Percentiles rank a stretch among this genome's conserved stretches.
These are phyloP conservation scores for Sporormia fimetaria DNA, from an alignment of 495 filamentous ascomycete species.

Conservation along the genomic window DNA sequence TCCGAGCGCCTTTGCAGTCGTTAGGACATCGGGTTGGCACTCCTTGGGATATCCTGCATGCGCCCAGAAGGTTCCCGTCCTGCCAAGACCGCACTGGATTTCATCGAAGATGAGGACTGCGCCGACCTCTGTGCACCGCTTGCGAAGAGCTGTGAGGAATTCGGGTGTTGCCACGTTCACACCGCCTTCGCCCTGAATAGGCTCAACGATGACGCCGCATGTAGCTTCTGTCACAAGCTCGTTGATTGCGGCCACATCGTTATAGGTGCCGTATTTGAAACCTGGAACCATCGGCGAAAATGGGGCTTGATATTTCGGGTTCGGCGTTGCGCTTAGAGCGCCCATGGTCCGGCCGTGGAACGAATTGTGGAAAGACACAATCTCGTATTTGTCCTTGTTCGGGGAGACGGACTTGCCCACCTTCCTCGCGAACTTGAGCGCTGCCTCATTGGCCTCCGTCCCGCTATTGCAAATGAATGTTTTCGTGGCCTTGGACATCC, in stretches of 20 bases:
- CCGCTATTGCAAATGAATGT: slow-evolving; percentile 94
- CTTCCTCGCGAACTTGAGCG: slow-evolving; percentile 92
- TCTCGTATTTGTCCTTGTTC: slow-evolving; percentile 62
- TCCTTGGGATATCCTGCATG: slow-evolving; percentile 59
- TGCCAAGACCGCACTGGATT: slow-evolving; percentile 84
- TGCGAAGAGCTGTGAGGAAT: slow-evolving; percentile 67
- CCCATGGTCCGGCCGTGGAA: slow-evolving; percentile 99
- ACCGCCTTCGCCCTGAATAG: slow-evolving; percentile 94
- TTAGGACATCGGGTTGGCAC: slow-evolving; percentile 88
- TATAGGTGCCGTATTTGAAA: slow-evolving; percentile 76
- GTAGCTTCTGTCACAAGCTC: slow-evolving; percentile 70
- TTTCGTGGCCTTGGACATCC: slow-evolving; percentile 66
- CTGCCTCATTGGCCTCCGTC: slow-evolving; percentile 91
- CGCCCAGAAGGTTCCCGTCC: slow-evolving; percentile 85
- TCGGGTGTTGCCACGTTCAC: slow-evolving; percentile 71
- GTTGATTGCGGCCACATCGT: slow-evolving; percentile 60
- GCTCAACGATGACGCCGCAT: slow-evolving; percentile 92
- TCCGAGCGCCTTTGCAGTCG: slow-evolving; percentile 87
- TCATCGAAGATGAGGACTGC: slow-evolving; percentile 90
- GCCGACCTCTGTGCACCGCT: slow-evolving; percentile 73
- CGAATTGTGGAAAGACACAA: slow-evolving; percentile 78
- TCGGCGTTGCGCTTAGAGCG: slow-evolving; percentile 82
- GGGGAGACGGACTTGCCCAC: slow-evolving; percentile 63
- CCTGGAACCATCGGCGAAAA: slow-evolving; percentile 94
- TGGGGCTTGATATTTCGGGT: slow-evolving; percentile 92